A percentile compares a stretch with the other conserved stretches of the same genome.
Conservation (phyloP, 2,329 filamentous ascomycete genomes). For the Ceratocystis colombiana region DNA sequence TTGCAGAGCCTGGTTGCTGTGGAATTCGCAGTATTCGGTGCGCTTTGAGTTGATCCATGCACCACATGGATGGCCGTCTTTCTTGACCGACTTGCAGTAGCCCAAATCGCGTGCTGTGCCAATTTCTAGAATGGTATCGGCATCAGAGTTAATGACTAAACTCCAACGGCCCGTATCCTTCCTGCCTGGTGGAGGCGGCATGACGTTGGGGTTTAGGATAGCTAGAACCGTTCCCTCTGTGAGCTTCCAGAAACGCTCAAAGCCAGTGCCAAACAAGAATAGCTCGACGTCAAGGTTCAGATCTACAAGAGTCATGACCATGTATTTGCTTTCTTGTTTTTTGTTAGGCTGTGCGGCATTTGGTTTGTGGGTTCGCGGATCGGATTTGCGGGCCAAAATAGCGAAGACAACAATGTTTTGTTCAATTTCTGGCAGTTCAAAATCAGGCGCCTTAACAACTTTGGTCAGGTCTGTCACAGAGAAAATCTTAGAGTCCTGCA, state of each 20-base stretch:
- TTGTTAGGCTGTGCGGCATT: slow-evolving; percentile 32
- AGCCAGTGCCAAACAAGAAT: slow-evolving; percentile 83
- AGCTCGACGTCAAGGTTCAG: slow-evolving; percentile 84
- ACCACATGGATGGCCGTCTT: slow-evolving; percentile 70
- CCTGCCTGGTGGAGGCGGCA: slow-evolving; percentile 70
- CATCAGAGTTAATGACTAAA: slow-evolving; percentile 72
- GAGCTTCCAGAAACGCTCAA: slow-evolving; percentile 90
- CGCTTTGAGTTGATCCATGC: slow-evolving; percentile 81
- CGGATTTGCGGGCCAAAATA: slow-evolving; percentile 79
- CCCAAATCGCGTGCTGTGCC: slow-evolving; percentile 76
- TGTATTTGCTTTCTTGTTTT: slow-evolving; percentile 61
- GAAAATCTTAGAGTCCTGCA: slow-evolving; percentile 67
- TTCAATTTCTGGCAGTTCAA: slow-evolving; percentile 69
- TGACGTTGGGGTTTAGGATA: slow-evolving; percentile 80
- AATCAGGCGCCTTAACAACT: slow-evolving; percentile 71
- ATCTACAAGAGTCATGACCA: slow-evolving; percentile 81
- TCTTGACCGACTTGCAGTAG: slow-evolving; percentile 75
- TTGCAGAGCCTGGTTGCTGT: slow-evolving; percentile 70
- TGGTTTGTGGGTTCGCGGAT: slow-evolving; percentile 53
- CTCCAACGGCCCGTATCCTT: slow-evolving; percentile 75
- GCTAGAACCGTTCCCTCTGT: slow-evolving; percentile 82
- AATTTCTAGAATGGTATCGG: slow-evolving; percentile 82
- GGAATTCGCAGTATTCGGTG: slow-evolving; percentile 86
- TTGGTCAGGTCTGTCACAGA: slow-evolving; percentile 71
- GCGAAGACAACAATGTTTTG: slow-evolving; percentile 84